These are phyloP conservation scores for Nakazawaea ambrosiae DNA, from an alignment of 805 yeast species.

Conservation along the genomic window DNA sequence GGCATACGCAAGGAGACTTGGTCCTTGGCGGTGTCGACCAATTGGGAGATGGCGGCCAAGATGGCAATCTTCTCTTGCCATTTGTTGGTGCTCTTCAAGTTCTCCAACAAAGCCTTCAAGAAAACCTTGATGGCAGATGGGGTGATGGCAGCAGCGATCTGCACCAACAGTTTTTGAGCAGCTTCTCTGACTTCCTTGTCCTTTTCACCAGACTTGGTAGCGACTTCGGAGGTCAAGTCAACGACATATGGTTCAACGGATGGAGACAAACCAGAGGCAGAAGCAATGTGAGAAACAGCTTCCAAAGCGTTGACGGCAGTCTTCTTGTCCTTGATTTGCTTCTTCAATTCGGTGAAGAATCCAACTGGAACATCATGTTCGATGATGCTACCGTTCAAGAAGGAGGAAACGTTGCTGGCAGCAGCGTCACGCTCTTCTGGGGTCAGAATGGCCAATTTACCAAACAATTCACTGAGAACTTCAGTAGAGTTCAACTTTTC, in stretches of 20 bases:
- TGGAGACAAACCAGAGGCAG: slow-evolving; percentile 71
- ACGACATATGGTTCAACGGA: slow-evolving; percentile 95
- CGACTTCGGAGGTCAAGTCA: slow-evolving; percentile 61
- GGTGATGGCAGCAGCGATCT: slow-evolving; percentile 76
- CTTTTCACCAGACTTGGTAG: slow-evolving; percentile 87
- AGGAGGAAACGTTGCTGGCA: slow-evolving; percentile 84
- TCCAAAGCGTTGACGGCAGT: slow-evolving; percentile 65
- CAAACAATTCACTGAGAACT: slow-evolving; percentile 90
- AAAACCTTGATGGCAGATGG: slow-evolving; percentile 90
- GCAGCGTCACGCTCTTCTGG: slow-evolving; percentile 78
- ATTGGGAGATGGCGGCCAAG: slow-evolving; percentile 73
- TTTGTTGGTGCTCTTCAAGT: slow-evolving; percentile 71
- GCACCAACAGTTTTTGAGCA: slow-evolving; percentile 71
- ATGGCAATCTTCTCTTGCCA: slow-evolving; percentile 98
- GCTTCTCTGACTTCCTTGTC: slow-evolving; percentile 62
- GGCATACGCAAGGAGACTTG: slow-evolving; percentile 99
- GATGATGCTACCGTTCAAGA: slow-evolving; percentile 93
- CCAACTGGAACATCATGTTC: slow-evolving; percentile 96
- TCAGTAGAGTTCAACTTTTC: slow-evolving; percentile 60
- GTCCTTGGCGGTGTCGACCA: slow-evolving; percentile 90
- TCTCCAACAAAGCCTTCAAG: slow-evolving; percentile 69
- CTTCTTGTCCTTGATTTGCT: slow-evolving; percentile 79
- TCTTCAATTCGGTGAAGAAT: slow-evolving; percentile 73
- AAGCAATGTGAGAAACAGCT: slow-evolving; percentile 82
- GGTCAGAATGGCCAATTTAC: slow-evolving; percentile 85